Evolutionary conservation across 257 asterid species (phyloP).

Genomic region (Salvia miltiorrhiza): DNA sequence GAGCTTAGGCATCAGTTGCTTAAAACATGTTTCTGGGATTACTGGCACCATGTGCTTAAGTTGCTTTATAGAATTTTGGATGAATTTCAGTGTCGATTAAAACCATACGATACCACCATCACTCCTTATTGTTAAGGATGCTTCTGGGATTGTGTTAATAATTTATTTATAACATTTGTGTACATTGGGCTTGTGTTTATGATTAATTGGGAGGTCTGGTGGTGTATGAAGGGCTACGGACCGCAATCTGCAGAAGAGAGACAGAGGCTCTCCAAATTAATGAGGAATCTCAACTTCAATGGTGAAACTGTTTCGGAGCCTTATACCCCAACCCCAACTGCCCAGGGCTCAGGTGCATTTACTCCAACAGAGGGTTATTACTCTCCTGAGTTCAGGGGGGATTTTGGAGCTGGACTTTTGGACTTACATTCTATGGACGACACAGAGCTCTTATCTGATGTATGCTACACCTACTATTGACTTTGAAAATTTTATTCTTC

Average conservation of each 20-base stretch:
- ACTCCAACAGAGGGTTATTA: conserved; percentile 61
- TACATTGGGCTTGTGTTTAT: conserved; percentile 12
- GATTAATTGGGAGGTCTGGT: conserved; percentile 23
- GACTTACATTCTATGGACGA: conserved; percentile 99
- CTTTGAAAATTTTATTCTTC: conserved; percentile 15
- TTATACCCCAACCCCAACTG: conserved; percentile 70
- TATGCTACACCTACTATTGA: conserved; percentile 29
- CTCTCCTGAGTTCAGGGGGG: conserved; percentile 90
- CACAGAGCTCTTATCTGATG: conserved; percentile 97
- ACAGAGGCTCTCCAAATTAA: conserved; percentile 87
- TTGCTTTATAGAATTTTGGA: conserved; percentile 3
- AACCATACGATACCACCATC: background rate
- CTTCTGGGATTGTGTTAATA: conserved; percentile 1
- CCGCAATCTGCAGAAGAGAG: conserved; percentile 98
- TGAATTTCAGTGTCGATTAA: background rate
- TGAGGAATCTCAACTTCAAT: conserved; percentile 90
- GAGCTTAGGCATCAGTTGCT: background rate
- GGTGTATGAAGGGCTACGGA: conserved; percentile 72
- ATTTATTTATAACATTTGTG: background rate
- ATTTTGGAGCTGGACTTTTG: conserved; percentile 93
- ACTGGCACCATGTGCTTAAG: background rate
- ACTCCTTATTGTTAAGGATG: conserved; percentile 5
- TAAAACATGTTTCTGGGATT: background rate
- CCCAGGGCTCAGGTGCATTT: conserved; percentile 65
- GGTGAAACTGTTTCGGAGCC: conserved; percentile 88